Base-by-base conservation (phyloP, 371 early-diverging fungal species). In the Apophysomyces ossiformis region DNA sequence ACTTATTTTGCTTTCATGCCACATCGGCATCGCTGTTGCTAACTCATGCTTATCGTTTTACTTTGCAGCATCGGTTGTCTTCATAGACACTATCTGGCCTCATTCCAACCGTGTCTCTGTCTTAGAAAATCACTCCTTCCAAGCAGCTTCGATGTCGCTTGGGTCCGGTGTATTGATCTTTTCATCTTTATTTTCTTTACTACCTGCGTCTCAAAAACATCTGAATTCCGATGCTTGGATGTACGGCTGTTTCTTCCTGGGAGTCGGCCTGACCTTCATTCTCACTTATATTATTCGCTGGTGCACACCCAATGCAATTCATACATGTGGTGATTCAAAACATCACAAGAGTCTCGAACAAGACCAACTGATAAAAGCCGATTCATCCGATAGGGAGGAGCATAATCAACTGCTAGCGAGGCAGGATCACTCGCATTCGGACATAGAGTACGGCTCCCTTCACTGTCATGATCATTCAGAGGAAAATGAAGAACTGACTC, bases 91-190 rank as follows among this genome's bases (percentile, higher is more conserved):
- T 18, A 18, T 59, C n/a, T 69, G 44, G 41, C 67, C 60, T 5
- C 56, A 50, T 15, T 43, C 56, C 45, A 58, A 18, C 50, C 64
- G 26, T 45, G 38, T 37, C 18, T 68, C 71, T 8, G 37, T 73
- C 26, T 41, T 77, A 15, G 69, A 69, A 5, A 73, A 46, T 18
- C 57, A 69, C 4, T 35, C 73, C 0, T 77, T 77, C 47, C 69
- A 71, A 67, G 71, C 77, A 2, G 58, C 68, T 7, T 77, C 77
- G 8, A 73, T 81, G 78, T 56, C 81, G 0, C 63, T 81, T 7
- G 78, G 75, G 1, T 73, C 81, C 8, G 81, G 81, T n/a, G 81
- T 81, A 1, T 45, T 81, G 56, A 41, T 81, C 6, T 76, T 81
- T 37, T 81, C 81, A 4, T 76, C 81, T 0, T 39, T 81, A 5